These are phyloP conservation scores for Syzygium malaccense DNA, from an alignment of 441 rosid genomes.

Conservation along the genomic window DNA sequence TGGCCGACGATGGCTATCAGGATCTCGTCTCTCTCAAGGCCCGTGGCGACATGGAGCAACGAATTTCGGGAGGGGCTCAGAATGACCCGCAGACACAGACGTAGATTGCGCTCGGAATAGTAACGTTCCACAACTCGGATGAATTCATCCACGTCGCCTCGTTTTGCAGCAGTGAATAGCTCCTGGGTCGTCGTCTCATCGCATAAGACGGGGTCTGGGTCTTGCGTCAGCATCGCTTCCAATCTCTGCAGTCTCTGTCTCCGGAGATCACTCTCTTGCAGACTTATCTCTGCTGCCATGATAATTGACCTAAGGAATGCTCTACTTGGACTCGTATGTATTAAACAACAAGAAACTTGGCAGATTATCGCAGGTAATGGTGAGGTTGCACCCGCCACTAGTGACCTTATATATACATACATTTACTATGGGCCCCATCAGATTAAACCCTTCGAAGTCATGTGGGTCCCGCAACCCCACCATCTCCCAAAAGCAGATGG, in stretches of 20 bases:
- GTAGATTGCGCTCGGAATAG: not conserved
- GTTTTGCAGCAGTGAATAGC: not conserved
- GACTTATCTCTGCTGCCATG: not conserved
- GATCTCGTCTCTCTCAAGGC: not conserved
- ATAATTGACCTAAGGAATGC: not conserved
- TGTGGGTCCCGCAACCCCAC: not conserved
- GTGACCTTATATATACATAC: no score
- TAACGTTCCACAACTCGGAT: accelerated
- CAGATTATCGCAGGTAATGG: no score
- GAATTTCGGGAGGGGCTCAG: not conserved
- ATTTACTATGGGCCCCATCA: no score
- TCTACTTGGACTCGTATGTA: no score
- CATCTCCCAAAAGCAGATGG: not conserved
- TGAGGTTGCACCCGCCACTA: no score
- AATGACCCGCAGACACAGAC: not conserved
- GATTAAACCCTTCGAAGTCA: not conserved
- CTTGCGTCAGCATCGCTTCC: not conserved
- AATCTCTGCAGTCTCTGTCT: not conserved
- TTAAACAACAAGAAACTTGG: no score
- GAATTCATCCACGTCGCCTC: accelerated
- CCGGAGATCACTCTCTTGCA: not conserved
- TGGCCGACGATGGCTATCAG: not conserved
- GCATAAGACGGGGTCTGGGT: accelerated
- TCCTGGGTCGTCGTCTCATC: accelerated
- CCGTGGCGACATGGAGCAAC: accelerated